A percentile compares a stretch with the other conserved stretches of the same genome.
phyloP scores from a whole-genome alignment of 108 stramenopile species.

The Cylindrotheca closterium region DNA sequence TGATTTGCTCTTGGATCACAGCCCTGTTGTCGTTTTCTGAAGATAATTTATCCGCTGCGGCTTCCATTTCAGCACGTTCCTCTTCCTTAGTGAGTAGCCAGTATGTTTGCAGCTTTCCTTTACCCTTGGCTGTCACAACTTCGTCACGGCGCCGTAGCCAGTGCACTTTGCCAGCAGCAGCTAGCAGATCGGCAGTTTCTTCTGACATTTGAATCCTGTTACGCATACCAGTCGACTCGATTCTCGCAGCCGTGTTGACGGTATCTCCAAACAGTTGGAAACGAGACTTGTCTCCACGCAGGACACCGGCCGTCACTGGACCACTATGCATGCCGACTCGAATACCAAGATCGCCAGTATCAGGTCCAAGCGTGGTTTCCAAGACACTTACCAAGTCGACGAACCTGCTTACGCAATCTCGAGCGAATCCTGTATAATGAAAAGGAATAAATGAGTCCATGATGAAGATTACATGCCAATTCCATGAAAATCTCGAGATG shows the following conservation, averaged over 20 bases:
- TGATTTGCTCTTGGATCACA: background rate
- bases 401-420: slow-evolving; percentile 36
- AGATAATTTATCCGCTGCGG: background rate
- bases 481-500: too few relatives aligned
- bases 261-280: slow-evolving; percentile 72
- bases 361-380: slow-evolving; percentile 25
- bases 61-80: slow-evolving; percentile 1
- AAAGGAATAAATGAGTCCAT: too few relatives aligned
- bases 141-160: slow-evolving; percentile 39
- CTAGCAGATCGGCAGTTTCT: slow-evolving; percentile 47
- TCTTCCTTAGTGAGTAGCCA: slow-evolving; percentile 31
- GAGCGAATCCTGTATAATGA: too few relatives aligned
- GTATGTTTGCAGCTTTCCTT: slow-evolving; percentile 54
- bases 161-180: slow-evolving; percentile 28
- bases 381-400: slow-evolving; percentile 27
- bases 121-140: slow-evolving; percentile 52
- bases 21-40: background rate
- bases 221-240: slow-evolving; percentile 45
- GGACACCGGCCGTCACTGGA: slow-evolving; percentile 61
- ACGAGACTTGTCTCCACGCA: slow-evolving; percentile 55
- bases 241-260: slow-evolving; percentile 52
- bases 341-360: slow-evolving; percentile 1
- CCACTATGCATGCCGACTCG: slow-evolving; percentile 35
- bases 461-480: too few relatives aligned
- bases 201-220: slow-evolving; percentile 44